phyloP scores from a whole-genome alignment of 768 basidiomycete species.

The Kwoniella sp. region DNA sequence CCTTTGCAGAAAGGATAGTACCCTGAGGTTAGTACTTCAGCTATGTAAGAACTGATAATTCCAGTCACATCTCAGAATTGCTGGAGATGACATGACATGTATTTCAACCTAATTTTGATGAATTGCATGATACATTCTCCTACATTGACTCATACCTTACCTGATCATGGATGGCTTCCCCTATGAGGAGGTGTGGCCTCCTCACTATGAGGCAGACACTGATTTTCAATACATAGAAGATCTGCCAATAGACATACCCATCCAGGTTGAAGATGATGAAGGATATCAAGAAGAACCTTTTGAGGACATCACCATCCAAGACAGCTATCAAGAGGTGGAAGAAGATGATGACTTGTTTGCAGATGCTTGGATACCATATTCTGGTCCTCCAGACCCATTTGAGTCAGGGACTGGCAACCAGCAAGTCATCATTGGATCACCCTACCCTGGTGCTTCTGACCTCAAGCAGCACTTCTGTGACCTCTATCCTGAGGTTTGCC shows the following conservation, averaged over 20 bases:
- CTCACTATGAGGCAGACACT: background rate
- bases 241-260: background rate
- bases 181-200: constrained; percentile 7
- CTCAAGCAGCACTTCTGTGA: constrained; percentile 32
- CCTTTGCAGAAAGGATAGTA: background rate
- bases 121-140: too few species aligned
- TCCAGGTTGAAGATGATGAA: background rate
- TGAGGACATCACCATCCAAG: constrained; percentile 13
- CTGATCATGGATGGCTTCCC: constrained; percentile 21
- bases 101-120: too few species aligned
- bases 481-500: constrained; percentile 29
- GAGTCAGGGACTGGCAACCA: constrained; percentile 15
- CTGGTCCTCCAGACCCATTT: background rate
- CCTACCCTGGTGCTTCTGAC: constrained; percentile 24
- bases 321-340: constrained; percentile 14
- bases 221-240: constrained; percentile 7
- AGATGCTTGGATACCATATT: constrained; percentile 33
- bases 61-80: too few species aligned
- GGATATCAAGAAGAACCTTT: background rate
- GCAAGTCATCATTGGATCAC: constrained; percentile 30
- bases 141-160: too few species aligned
- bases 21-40: background rate
- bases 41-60: too few species aligned
- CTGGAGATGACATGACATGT: too few species aligned
- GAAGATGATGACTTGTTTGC: constrained; percentile 3